A percentile compares a stretch with the other conserved stretches of the same genome.
Evolutionary conservation across 768 basidiomycete genomes (phyloP).

Genomic region (Termitomyces bulborhizus): DNA sequence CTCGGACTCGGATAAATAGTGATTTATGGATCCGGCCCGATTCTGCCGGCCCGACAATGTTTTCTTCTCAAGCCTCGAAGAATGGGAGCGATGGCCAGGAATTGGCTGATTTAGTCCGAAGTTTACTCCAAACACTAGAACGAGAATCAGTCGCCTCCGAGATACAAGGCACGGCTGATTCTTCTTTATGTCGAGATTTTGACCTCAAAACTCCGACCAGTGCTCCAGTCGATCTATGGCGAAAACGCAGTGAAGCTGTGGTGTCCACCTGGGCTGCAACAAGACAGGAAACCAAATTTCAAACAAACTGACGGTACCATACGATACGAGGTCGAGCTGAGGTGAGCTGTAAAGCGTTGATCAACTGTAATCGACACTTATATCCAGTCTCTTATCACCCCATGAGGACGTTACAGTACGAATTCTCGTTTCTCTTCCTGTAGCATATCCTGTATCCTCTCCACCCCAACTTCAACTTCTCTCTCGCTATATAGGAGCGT

Average conservation of each 20-base stretch:
- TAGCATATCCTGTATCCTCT: conserved; percentile 56
- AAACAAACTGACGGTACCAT: conserved; percentile 28
- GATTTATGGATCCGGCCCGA: neutral
- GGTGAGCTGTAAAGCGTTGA: conserved; percentile 36
- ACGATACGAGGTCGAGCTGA: conserved; percentile 60
- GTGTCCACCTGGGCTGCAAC: conserved; percentile 27
- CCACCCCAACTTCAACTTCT: conserved; percentile 83
- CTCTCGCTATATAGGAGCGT: conserved; percentile 78
- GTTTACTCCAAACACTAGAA: conserved; percentile 29
- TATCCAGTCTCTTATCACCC: conserved; percentile 44
- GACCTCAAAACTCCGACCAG: conserved; percentile 25
- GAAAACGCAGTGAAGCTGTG: conserved; percentile 59
- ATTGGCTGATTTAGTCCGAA: conserved; percentile 27
- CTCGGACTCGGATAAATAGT: no score
- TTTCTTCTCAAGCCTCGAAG: conserved; percentile 11
- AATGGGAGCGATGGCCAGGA: conserved; percentile 19
- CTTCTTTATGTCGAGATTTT: neutral
- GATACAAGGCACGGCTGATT: conserved; percentile 32
- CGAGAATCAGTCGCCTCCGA: conserved; percentile 38
- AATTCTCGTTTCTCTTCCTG: conserved; percentile 53
- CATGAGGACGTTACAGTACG: conserved; percentile 46
- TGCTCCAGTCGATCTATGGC: conserved; percentile 81
- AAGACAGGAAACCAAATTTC: conserved; percentile 13
- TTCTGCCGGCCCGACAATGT: conserved; percentile 1
- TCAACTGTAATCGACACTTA: conserved; percentile 17